These are phyloP conservation scores for Triticum aestivum DNA, from an alignment of 176 grass and related monocot genomes.

Conservation along the genomic window DNA sequence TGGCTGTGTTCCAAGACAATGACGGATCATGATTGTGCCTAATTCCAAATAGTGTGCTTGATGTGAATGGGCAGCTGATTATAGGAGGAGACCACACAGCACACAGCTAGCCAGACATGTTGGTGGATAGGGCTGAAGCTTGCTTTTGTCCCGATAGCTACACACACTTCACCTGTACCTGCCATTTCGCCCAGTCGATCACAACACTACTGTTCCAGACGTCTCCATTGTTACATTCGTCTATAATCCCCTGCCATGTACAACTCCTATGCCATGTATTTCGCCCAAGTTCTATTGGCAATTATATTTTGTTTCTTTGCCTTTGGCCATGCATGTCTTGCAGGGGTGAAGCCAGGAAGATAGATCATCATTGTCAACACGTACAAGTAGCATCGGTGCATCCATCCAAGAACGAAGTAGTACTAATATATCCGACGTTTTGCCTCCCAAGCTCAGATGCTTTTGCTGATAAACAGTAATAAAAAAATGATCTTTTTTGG, in stretches of 20 bases:
- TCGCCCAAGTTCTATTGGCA: not conserved
- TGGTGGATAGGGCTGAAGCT: slow-evolving; percentile 1
- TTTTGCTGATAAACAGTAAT: too few relatives aligned
- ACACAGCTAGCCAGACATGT: not conserved
- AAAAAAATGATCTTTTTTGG: too few relatives aligned
- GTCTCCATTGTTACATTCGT: not conserved
- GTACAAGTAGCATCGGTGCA: too few relatives aligned
- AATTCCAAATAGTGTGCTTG: not conserved
- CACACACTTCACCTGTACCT: not conserved
- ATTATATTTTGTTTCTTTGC: not conserved
- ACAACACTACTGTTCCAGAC: not conserved
- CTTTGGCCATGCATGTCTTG: not conserved
- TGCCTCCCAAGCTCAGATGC: too few relatives aligned
- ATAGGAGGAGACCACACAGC: not conserved
- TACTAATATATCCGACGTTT: too few relatives aligned
- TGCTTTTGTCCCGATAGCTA: slow-evolving; percentile 25
- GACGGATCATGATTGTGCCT: slow-evolving; percentile 9
- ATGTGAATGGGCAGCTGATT: slow-evolving; percentile 19
- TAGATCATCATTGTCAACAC: too few relatives aligned
- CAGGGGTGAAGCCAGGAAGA: too few relatives aligned
- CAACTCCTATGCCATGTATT: not conserved
- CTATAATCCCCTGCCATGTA: not conserved
- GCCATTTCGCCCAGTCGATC: not conserved
- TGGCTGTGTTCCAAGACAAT: slow-evolving; percentile 12
- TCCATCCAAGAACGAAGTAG: too few relatives aligned